These are phyloP conservation scores for Daedaleopsis nitida DNA, from an alignment of 768 basidiomycete genomes.

Conservation along the genomic window DNA sequence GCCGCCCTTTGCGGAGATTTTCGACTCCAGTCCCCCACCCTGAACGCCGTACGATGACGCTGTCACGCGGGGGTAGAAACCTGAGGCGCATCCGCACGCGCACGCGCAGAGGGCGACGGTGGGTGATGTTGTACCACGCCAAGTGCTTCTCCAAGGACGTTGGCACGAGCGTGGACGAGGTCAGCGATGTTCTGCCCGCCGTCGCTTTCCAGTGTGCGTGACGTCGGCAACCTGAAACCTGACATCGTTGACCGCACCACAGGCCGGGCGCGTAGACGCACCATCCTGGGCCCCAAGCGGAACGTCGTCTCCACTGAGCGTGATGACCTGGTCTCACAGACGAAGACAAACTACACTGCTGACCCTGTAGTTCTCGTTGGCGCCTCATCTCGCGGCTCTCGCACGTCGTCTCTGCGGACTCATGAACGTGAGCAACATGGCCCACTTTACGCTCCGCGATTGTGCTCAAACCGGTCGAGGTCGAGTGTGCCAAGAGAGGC, in stretches of 20 bases:
- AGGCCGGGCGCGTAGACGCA: slow-evolving; percentile 95
- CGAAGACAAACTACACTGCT: slow-evolving; percentile 96
- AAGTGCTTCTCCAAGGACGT: slow-evolving; percentile 98
- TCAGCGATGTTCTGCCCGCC: slow-evolving; percentile 95
- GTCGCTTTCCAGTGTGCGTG: slow-evolving; percentile 92
- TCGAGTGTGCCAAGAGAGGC: slow-evolving; percentile 99
- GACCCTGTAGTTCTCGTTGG: slow-evolving; percentile 99
- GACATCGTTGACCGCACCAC: slow-evolving; percentile 97
- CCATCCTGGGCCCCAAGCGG: slow-evolving; percentile 93
- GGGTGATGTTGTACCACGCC: slow-evolving; percentile 99
- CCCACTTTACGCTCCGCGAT: slow-evolving; percentile 93
- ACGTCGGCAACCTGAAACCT: slow-evolving; percentile 43
- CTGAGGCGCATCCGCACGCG: slow-evolving; percentile 91
- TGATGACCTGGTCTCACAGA: slow-evolving; percentile 86
- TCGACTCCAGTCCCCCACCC: slow-evolving; percentile 76
- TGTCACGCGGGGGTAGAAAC: slow-evolving; percentile 96
- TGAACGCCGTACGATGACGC: slow-evolving; percentile 86
- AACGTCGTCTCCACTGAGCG: slow-evolving; percentile 96
- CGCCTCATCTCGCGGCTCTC: slow-evolving; percentile 89
- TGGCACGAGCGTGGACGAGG: slow-evolving; percentile 87
- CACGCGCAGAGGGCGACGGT: slow-evolving; percentile 99
- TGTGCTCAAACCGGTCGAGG: slow-evolving; percentile 79
- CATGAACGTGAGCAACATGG: slow-evolving; percentile 88
- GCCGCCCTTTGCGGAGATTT: slow-evolving; percentile 64
- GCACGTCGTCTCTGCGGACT: slow-evolving; percentile 94